Evolutionary conservation across 208 protist genomes (phyloP), one percentile per base, ranked within the genome.

Genomic region (Crithidia acanthocephali): DNA sequence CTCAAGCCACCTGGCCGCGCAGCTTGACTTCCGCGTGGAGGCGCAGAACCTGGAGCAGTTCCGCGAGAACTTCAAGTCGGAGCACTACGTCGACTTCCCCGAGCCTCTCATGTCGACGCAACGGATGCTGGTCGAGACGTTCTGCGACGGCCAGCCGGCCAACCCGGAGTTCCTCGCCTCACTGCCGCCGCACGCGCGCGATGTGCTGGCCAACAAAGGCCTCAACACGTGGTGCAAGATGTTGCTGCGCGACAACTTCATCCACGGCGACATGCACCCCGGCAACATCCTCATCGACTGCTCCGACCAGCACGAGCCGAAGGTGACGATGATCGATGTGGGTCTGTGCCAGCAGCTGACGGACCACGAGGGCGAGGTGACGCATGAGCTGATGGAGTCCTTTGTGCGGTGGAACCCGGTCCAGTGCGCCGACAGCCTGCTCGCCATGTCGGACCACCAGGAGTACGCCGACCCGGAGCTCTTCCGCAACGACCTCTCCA

Each of bases 261-360:
- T 96, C 18, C 94, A 97, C 76, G 94, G 91, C 13, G 94, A 97
- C 57, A 94, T 97, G 92, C 94, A 97, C 74, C 94, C 94, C 5
- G 94, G 94, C 51, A 97, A 97, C 79, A 95, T 97, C 50, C 69
- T 97, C 25, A 95, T 97, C 57, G 89, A 97, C 68, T 80, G 71
- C 57, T 79, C 81, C 27, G 85, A 97, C 67, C 76, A 80, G 32
- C 88, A 94, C 68, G 74, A 88, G 22, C 93, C 93, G 45, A 81
- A 59, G 58, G 82, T 96, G 13, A 92, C 86, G 18, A 81, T 97
- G 55, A 95, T 97, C 55, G 93, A 97, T 60, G 91, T 94, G 1
- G 93, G 93, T 22, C 81, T 97, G 10, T 96, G 91, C 69, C 93
- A 97, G 84, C 84, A 90, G 63, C 88, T 97, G 32, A 84, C 75